phyloP scores from a whole-genome alignment of 257 asterid species.

The Prunella vulgaris region DNA sequence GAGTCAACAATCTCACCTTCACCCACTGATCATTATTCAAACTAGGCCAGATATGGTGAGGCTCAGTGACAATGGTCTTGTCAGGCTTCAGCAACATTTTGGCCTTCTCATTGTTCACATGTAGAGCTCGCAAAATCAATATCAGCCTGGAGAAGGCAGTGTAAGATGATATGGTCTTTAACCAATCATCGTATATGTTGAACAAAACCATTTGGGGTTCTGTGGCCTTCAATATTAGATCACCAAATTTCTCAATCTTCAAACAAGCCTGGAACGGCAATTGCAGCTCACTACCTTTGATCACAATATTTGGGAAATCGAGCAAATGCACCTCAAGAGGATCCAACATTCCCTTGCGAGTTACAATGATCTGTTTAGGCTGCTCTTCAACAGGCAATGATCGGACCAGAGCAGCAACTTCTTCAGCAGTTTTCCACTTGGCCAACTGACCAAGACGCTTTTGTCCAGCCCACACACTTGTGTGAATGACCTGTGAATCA shows the following conservation, averaged over 20 bases:
- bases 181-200: slow-evolving; percentile 98
- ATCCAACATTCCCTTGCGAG: slow-evolving; percentile 98
- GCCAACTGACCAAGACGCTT: slow-evolving; percentile 99
- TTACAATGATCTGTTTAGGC: slow-evolving; percentile 94
- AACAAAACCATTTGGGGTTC: slow-evolving; percentile 99
- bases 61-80: slow-evolving; percentile 85
- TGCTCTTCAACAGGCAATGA: slow-evolving; percentile 98
- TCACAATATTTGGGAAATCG: slow-evolving; percentile 95
- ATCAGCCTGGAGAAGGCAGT: slow-evolving; percentile 97
- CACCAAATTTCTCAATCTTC: slow-evolving; percentile 98
- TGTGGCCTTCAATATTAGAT: slow-evolving; percentile 92
- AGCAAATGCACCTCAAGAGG: slow-evolving; percentile 98
- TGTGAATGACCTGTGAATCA: slow-evolving; percentile 79
- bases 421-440: slow-evolving; percentile 99
- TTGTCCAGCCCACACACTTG: slow-evolving; percentile 99
- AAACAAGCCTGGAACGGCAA: slow-evolving; percentile 99
- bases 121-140: slow-evolving; percentile 88
- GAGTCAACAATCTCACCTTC: slow-evolving; percentile 51
- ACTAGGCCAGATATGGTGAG: slow-evolving; percentile 99
- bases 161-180: slow-evolving; percentile 90
- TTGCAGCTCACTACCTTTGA: slow-evolving; percentile 99
- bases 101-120: slow-evolving; percentile 93
- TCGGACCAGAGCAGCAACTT: slow-evolving; percentile 96
- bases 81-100: slow-evolving; percentile 99
- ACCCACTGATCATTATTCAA: slow-evolving; percentile 94